Evolutionary conservation across 106 monocot genomes (phyloP).

Genomic region (Acanthochlamys bracteata): DNA sequence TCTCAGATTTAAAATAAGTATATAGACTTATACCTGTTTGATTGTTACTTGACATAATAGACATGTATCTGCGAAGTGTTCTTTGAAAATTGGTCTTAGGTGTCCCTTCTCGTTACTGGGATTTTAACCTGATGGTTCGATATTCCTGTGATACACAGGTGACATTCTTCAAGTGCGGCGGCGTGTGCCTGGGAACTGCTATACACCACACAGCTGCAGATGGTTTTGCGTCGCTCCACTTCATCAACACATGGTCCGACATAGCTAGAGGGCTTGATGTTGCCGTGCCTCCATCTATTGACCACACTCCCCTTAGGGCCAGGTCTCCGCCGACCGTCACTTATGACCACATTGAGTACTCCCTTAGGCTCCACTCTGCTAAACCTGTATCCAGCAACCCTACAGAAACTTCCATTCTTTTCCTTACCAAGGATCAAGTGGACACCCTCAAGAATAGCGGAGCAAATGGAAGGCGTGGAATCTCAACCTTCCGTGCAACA

Average conservation of each 20-base stretch:
- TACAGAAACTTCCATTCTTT: conserved; percentile 18
- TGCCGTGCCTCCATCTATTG: conserved; percentile 1
- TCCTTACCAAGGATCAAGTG: conserved; percentile 29
- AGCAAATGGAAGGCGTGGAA: not conserved
- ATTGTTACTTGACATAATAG: no score
- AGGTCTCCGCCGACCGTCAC: conserved; percentile 4
- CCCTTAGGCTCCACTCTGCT: not conserved
- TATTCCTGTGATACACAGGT: conserved; percentile 6
- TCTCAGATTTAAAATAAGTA: no score
- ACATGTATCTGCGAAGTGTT: no score
- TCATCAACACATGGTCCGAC: conserved; percentile 24
- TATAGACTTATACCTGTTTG: no score
- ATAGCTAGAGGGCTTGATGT: conserved; percentile 12
- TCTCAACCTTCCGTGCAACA: conserved; percentile 36
- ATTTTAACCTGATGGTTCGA: not conserved
- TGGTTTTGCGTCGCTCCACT: conserved; percentile 10
- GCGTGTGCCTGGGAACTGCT: conserved; percentile 5
- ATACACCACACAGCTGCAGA: conserved; percentile 12
- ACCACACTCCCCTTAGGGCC: conserved; percentile 18
- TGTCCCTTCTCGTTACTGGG: no score
- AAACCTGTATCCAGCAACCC: not conserved
- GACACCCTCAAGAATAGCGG: conserved; percentile 13
- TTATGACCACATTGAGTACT: conserved; percentile 30
- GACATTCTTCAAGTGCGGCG: conserved; percentile 32
- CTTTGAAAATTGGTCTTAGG: no score